Conservation (phyloP, 179 eudicot species). For the Silene noctiflora region DNA sequence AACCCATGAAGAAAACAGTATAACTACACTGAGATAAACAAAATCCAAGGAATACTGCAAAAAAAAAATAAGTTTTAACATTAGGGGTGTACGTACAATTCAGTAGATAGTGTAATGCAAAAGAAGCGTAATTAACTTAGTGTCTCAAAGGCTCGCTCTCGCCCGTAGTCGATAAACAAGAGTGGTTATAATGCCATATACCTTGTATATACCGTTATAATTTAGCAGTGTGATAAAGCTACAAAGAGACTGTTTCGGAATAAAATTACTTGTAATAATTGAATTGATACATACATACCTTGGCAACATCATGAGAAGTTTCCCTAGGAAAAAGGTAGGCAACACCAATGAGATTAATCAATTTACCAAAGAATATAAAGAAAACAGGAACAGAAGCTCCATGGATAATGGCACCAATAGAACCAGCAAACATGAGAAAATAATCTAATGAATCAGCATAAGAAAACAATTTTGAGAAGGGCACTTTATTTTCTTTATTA, state of each 20-base stretch:
- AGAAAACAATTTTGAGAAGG: conserved; percentile 47
- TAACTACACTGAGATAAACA: conserved; percentile 82
- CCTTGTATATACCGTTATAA: too few relatives aligned
- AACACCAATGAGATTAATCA: conserved; percentile 73
- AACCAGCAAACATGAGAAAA: conserved; percentile 67
- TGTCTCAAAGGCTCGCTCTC: too few relatives aligned
- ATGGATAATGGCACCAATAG: conserved; percentile 70
- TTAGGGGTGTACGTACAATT: neutral
- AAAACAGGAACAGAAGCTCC: conserved; percentile 93
- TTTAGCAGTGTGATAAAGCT: too few relatives aligned
- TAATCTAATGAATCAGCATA: conserved; percentile 74
- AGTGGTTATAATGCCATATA: too few relatives aligned
- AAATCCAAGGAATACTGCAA: conserved; percentile 95
- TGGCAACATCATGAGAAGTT: conserved; percentile 79
- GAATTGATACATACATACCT: too few relatives aligned
- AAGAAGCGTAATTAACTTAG: too few relatives aligned
- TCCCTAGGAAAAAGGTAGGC: conserved; percentile 80
- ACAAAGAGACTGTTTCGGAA: too few relatives aligned
- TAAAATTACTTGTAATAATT: too few relatives aligned
- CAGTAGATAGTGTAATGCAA: neutral
- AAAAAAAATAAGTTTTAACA: neutral
- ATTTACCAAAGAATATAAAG: conserved; percentile 91
- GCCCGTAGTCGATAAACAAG: too few relatives aligned
- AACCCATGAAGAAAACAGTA: conserved; percentile 87
- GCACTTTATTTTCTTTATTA: conserved; percentile 32